A percentile compares a stretch with the other conserved stretches of the same genome.
These are phyloP conservation scores for Hypoxylon lienhwacheense DNA, from an alignment of 495 filamentous ascomycete genomes.

Conservation along the genomic window DNA sequence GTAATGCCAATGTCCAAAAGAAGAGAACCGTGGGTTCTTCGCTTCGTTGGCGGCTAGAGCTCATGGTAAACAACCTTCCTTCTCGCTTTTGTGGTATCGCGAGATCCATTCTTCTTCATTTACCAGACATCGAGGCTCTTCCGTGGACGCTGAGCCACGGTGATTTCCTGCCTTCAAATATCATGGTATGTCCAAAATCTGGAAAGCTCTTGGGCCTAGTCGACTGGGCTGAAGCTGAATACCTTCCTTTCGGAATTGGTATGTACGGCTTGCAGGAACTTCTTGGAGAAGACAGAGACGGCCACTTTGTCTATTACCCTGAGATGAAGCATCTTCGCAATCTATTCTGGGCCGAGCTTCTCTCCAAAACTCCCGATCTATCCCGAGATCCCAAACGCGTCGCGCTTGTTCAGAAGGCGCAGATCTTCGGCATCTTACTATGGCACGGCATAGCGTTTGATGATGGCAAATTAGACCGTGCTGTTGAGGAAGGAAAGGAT, in stretches of 20 bases:
- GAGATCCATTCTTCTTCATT: constrained; percentile 30
- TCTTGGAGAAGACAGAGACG: constrained; percentile 45
- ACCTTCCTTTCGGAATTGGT: constrained; percentile 57
- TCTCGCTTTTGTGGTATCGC: constrained; percentile 40
- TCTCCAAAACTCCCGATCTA: constrained; percentile 41
- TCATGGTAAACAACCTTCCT: constrained; percentile 44
- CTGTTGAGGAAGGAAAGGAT: constrained; percentile 53
- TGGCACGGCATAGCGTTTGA: constrained; percentile 65
- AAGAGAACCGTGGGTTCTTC: constrained; percentile 43
- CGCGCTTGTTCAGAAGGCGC: constrained; percentile 45
- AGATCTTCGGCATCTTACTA: constrained; percentile 56
- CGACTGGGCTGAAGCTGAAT: constrained; percentile 65
- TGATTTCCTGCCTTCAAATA: constrained; percentile 57
- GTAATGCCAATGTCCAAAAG: constrained; percentile 16
- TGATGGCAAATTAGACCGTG: constrained; percentile 55
- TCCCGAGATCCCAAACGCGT: constrained; percentile 15
- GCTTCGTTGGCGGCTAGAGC: constrained; percentile 42
- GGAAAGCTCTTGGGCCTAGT: constrained; percentile 53
- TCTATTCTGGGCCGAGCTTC: constrained; percentile 53
- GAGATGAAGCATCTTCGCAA: constrained; percentile 44
- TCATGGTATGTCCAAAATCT: constrained; percentile 48
- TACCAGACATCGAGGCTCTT: constrained; percentile 45
- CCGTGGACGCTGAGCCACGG: constrained; percentile 61
- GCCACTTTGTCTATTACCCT: constrained; percentile 47
- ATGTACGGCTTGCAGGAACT: constrained; percentile 60